Conservation (phyloP, 257 asterid genomes). For the Pogostemon cablin region DNA sequence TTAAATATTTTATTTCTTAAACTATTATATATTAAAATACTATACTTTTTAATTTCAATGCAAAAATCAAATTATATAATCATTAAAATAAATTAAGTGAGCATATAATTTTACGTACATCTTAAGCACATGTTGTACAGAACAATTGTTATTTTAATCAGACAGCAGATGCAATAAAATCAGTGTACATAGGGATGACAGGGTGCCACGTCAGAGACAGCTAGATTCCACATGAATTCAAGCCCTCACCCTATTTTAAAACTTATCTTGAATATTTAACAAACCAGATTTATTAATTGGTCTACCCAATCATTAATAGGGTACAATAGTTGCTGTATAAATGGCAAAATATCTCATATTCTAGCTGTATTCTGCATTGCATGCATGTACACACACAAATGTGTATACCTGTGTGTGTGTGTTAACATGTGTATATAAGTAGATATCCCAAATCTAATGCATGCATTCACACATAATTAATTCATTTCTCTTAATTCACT, state of each 20-base stretch:
- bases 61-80: too few relatives aligned
- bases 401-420: too few relatives aligned
- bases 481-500: conserved; percentile 1
- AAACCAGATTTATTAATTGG: neutral
- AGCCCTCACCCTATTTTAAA: neutral
- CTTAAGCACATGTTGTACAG: conserved; percentile 11
- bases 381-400: conserved; percentile 3
- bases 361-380: conserved; percentile 19
- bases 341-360: conserved; percentile 10
- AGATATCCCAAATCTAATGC: conserved; percentile 12
- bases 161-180: neutral
- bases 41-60: too few relatives aligned
- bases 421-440: neutral
- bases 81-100: neutral
- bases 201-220: conserved; percentile 70
- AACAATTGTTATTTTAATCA: neutral
- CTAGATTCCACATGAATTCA: conserved; percentile 45
- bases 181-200: conserved; percentile 32
- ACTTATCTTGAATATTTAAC: too few relatives aligned
- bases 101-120: neutral
- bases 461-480: conserved; percentile 22
- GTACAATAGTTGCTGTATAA: neutral
- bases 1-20: too few relatives aligned
- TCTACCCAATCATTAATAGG: conserved; percentile 28
- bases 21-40: too few relatives aligned